Evolutionary conservation across 495 filamentous ascomycete genomes (phyloP), one percentile per base, ranked within the genome.

Genomic region (Melanomma pulvis-pyrius): DNA sequence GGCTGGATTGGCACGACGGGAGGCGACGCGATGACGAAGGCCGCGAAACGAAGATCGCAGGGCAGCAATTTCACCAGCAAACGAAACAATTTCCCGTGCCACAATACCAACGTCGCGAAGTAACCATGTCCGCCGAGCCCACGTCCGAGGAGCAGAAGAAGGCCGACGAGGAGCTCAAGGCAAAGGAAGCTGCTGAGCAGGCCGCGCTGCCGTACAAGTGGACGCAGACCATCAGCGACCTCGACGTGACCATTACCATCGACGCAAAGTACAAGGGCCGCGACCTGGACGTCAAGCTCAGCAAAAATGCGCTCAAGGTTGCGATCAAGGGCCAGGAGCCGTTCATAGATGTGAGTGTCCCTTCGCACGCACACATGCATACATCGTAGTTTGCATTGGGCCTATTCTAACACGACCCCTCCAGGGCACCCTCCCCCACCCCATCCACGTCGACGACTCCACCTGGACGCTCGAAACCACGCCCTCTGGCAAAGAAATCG

Each of bases 191-290:
- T 30, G 89, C 87, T 34, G 94, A 98, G 77, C 94, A 98, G 81
- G 91, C 90, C 22, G 83, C 88, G 46, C 88, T 98, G 11, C 94
- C 94, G 3, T 98, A 98, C 87, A 92, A 94, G 79, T 98, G 94
- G 94, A 90, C 85, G 1, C 94, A 98, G 78, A 92, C 89, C n/a
- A 97, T 98, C 77, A 82, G 84, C 64, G 96, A 98, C 69, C 79
- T 97, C 67, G 93, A 98, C 72, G 79, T 98, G 65, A 88, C 83
- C 30, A 79, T 93, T 56, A 78, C 86, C 5, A 86, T 98, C 1
- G 86, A 93, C 1, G 87, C 81, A 22, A 94, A 90, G 68, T 78
- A 96, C 68, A 92, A 92, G 75, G 90, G 85, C n/a, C 83, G 87
- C 48, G 94, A 98, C 69, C 78, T 98, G 19, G 85, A 87, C 50